Evolutionary conservation across 805 yeast species (phyloP), one percentile per base, ranked within the genome.

Genomic region (Vanderwaltozyma tropicalis): DNA sequence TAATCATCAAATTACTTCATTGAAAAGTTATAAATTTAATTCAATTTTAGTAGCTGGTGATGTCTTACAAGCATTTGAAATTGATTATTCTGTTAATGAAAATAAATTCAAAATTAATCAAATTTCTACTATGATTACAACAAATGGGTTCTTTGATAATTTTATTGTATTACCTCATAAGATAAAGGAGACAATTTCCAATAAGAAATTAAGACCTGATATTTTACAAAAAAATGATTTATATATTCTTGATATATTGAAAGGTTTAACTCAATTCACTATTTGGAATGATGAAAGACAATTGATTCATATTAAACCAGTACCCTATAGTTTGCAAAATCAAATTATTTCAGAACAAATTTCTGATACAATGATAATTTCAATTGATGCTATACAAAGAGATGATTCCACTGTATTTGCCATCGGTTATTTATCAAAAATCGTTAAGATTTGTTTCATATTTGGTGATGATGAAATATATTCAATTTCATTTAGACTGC

Each of bases 71-170:
- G 53, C 59, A 10, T 59, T 46, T 35, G 53, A 55, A 31, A 41
- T 64, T 12, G 58, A 52, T 13, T 64, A 63, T 39, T 53, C 61
- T 4, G 52, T 63, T 1, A 50, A 59, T 18, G 62, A 61, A 21
- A 53, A 64, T 25, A 49, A 52, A 13, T 64, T 64, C 39, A 46
- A 49, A 5, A 38, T 64, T 5, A 41, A 35, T 8, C 35, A 35
- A 18, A 41, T 49, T 1, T 56, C 67, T 8, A 55, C 52, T 20
- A 25, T 41, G 8, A 18, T 46, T 3, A n/a, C 15, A 5, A 22
- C 38, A 6, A 40, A 41, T 38, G 55, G 58, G 9, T 41, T 34
- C 28, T 27, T 43, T 3, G 47, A 41, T n/a, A 35, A 32, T 27
- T 26, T 4, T 32, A 17, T 21, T 14, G 29, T 6, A 13, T 15